These are phyloP conservation scores for Pezicula radicicola DNA, from an alignment of 2,329 filamentous ascomycete species.

Conservation along the genomic window DNA sequence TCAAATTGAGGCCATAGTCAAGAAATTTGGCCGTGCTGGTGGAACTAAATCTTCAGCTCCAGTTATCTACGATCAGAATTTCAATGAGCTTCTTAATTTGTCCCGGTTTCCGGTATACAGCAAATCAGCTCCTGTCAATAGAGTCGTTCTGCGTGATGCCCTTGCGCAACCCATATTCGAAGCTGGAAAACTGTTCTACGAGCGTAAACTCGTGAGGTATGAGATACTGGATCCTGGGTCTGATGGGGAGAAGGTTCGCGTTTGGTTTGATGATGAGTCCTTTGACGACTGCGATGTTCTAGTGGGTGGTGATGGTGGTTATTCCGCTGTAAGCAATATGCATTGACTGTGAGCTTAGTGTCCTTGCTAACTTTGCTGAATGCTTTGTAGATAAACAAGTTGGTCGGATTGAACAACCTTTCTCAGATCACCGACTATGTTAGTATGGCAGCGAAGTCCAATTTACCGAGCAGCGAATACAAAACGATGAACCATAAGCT, in stretches of 20 bases:
- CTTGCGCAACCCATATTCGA: constrained; percentile 11
- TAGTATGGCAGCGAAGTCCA: not conserved
- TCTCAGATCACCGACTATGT: not conserved
- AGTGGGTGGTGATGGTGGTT: not conserved
- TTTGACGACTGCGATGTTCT: not conserved
- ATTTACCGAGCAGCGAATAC: not conserved
- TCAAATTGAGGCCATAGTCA: not conserved
- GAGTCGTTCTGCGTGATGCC: constrained; percentile 12
- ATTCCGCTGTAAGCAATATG: not conserved
- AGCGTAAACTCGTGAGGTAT: constrained; percentile 11
- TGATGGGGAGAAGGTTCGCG: not conserved
- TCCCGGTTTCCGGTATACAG: constrained; percentile 12
- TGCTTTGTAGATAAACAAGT: not conserved
- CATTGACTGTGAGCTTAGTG: not conserved
- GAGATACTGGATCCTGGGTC: not conserved
- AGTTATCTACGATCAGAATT: not conserved
- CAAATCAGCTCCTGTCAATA: constrained; percentile 17
- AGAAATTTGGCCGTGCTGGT: not conserved
- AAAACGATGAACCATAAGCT: not conserved
- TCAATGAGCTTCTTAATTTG: constrained; percentile 6
- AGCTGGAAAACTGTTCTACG: constrained; percentile 7
- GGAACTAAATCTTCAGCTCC: not conserved
- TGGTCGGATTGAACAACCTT: not conserved
- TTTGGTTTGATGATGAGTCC: not conserved
- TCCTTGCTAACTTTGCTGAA: not conserved